These are phyloP conservation scores for Trichosporon ovoides DNA, from an alignment of 1,284 basidiomycete genomes.

Conservation along the genomic window DNA sequence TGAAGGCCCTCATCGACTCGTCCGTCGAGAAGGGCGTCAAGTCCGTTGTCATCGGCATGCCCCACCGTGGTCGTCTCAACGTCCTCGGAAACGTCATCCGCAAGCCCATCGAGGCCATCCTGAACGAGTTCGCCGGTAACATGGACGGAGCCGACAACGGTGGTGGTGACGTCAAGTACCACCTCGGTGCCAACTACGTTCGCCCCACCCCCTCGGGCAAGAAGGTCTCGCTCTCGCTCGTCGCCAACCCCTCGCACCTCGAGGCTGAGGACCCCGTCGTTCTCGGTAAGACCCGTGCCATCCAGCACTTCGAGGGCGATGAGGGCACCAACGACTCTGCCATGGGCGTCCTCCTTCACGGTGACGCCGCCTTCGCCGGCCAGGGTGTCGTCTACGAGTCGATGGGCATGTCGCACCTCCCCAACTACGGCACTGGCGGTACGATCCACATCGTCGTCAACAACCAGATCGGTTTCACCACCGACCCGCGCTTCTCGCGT, in stretches of 20 bases:
- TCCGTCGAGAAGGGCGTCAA: constrained; percentile 95
- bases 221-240: constrained; percentile 93
- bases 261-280: constrained; percentile 91
- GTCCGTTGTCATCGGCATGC: constrained; percentile 97
- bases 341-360: constrained; percentile 93
- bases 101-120: constrained; percentile 95
- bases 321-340: constrained; percentile 69
- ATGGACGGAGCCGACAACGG: constrained; percentile 69
- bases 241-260: constrained; percentile 93
- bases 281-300: constrained; percentile 91
- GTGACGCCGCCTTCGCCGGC: constrained; percentile 97
- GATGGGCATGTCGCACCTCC: constrained; percentile 96
- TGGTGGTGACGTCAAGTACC: constrained; percentile 98
- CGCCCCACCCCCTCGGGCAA: constrained; percentile 96
- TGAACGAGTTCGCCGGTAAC: constrained; percentile 81
- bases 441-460: constrained; percentile 99
- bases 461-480: constrained; percentile 99
- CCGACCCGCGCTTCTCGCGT: constrained; percentile 93
- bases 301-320: constrained; percentile 92
- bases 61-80: constrained; percentile 96
- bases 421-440: constrained; percentile 93
- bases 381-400: constrained; percentile 99
- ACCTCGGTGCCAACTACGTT: constrained; percentile 98
- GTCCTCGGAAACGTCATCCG: constrained; percentile 97
- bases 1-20: constrained; percentile 98